Evolutionary conservation across 192 early-diverging fungal species (phyloP).

Genomic region (Cetraspora pellucida): DNA sequence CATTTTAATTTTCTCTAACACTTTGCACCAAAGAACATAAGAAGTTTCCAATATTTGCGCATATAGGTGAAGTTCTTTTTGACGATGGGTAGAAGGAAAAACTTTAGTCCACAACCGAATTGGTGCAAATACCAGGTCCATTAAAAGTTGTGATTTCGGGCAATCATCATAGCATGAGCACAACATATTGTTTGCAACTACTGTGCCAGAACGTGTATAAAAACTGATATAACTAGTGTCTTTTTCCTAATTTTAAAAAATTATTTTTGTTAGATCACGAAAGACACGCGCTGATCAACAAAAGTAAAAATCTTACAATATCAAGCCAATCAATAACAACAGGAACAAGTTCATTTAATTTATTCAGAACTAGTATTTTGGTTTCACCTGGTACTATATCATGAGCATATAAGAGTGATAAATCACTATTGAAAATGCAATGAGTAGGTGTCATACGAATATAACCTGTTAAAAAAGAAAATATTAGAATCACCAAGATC

Average conservation of each 20-base stretch:
- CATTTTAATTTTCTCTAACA: constrained; percentile 14
- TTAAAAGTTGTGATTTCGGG: constrained; percentile 18
- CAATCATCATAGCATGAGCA: constrained; percentile 21
- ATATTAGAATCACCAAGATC: neutral
- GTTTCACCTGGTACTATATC: constrained; percentile 12
- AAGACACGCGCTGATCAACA: neutral
- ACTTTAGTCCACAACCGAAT: constrained; percentile 18
- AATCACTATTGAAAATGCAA: constrained; percentile 8
- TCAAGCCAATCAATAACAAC: neutral
- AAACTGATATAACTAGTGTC: constrained; percentile 18
- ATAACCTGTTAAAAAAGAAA: constrained; percentile 3
- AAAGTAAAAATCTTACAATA: neutral
- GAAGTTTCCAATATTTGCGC: constrained; percentile 16
- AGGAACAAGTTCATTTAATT: constrained; percentile 13
- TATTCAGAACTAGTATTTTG: constrained; percentile 9
- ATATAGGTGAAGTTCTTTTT: constrained; percentile 23
- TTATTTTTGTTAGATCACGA: neutral
- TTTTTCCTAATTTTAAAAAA: constrained; percentile 1
- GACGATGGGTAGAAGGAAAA: constrained; percentile 1
- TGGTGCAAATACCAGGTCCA: constrained; percentile 22
- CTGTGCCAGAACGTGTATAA: constrained; percentile 17
- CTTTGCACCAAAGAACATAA: constrained; percentile 3
- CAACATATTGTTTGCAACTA: constrained; percentile 10
- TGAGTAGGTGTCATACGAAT: constrained; percentile 17
- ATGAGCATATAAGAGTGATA: constrained; percentile 18